Conservation (phyloP, 2,329 filamentous ascomycete genomes). For the Arthrocladium fulminans region DNA sequence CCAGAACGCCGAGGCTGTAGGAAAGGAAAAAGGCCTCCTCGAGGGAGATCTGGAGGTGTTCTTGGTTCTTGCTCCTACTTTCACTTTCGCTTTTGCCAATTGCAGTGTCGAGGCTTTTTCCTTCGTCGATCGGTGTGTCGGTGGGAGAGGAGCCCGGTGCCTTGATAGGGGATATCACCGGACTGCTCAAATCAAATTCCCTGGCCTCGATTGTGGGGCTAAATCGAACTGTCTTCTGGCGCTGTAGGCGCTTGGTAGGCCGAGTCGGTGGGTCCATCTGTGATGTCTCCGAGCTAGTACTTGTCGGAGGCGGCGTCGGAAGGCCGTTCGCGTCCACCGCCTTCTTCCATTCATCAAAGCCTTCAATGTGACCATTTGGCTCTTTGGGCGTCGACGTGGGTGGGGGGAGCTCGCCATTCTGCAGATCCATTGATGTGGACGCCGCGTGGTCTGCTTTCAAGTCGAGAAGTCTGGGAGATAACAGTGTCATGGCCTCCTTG, state of each 20-base stretch:
- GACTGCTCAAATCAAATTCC: constrained; percentile 40
- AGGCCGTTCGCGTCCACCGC: constrained; percentile 20
- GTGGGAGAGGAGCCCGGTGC: constrained; percentile 14
- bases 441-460: constrained; percentile 10
- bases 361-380: constrained; percentile 13
- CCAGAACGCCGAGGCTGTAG: constrained; percentile 69
- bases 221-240: constrained; percentile 59
- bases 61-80: constrained; percentile 44
- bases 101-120: constrained; percentile 14
- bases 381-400: neutral
- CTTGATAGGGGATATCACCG: constrained; percentile 23
- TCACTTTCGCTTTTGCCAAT: neutral
- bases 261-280: constrained; percentile 12
- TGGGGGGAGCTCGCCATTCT: neutral
- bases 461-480: neutral
- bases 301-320: constrained; percentile 23
- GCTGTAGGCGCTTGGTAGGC: constrained; percentile 14
- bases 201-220: constrained; percentile 58
- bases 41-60: constrained; percentile 83
- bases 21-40: constrained; percentile 88
- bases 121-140: constrained; percentile 5
- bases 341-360: constrained; percentile 23
- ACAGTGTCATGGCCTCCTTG: neutral
- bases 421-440: constrained; percentile 11
- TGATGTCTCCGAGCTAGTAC: constrained; percentile 20